Evolutionary conservation across 1,284 basidiomycete species (phyloP), one percentile per base, ranked within the genome.

Genomic region (Boletus sp.): DNA sequence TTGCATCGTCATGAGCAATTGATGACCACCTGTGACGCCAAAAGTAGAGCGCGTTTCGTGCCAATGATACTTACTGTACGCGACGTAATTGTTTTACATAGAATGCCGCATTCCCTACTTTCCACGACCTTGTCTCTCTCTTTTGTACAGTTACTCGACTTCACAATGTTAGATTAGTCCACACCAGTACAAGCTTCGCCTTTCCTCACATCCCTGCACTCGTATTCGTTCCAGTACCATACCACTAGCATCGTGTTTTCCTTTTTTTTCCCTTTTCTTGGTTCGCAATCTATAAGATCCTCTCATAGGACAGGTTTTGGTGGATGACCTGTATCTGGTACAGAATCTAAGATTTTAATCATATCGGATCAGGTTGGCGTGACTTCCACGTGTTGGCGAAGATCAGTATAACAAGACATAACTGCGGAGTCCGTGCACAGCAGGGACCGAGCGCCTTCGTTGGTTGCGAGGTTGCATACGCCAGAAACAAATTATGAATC

Each of bases 41-140:
- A 58, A 65, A 51, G 45, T 50, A 48, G n/a, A 30, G 43, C 42
- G 29, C 46, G 22, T 37, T 25, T 32, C 48, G 45, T 44, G 32
- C 29, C 41, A 26, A 46, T 30, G 36, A 16, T 50, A 46, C 43
- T 47, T 52, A 66, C 41, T 53, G 44, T 56, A 66, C 33, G 30
- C 41, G 25, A 34, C 29, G 29, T 67, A 66, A 60, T 64, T 22
- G 42, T 55, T 50, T 38, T 20, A 35, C 46, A 32, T 51, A 59
- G 49, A 47, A 49, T 14, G 38, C 27, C 54, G 52, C 57, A 66
- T 56, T 37, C 30, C 42, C 36, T 55, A 39, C 48, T n/a, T 16
- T 10, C 16, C 19, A 16, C 23, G 29, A 39, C 19, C n/a, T 33
- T 48, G 48, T 50, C 40, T 34, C 37, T 51, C 41, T 34, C 43